Conservation (phyloP, 176 grass and related monocot species). For the Ensete glaucum region DNA sequence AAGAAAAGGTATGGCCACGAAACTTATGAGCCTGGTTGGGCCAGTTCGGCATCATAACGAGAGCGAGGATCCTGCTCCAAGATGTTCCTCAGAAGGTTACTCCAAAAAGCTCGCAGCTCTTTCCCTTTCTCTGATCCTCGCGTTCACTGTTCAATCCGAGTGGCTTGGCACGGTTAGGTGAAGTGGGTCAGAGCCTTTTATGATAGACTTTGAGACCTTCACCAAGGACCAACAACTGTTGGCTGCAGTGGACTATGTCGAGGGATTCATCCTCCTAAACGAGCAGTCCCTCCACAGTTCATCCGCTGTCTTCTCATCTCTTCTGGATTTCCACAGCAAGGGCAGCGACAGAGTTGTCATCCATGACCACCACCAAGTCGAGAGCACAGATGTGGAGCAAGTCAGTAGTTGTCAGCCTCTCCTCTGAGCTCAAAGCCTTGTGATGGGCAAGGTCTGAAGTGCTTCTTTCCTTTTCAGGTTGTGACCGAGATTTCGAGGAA, state of each 20-base stretch:
- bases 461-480: constrained; percentile 26
- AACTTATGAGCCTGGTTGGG: constrained; percentile 22
- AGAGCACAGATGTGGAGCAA: constrained; percentile 35
- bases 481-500: constrained; percentile 36
- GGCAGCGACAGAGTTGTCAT: constrained; percentile 42
- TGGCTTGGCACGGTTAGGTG: no score
- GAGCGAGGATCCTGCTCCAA: constrained; percentile 73
- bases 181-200: constrained; percentile 83
- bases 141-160: no score
- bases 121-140: no score
- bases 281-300: constrained; percentile 67
- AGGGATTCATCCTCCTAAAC: constrained; percentile 92
- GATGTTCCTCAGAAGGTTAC: constrained; percentile 70
- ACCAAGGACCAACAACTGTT: constrained; percentile 75
- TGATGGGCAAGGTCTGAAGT: no score
- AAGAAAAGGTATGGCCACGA: background rate
- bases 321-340: constrained; percentile 49
- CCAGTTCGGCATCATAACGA: constrained; percentile 92
- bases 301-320: constrained; percentile 59
- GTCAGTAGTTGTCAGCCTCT: no score
- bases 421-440: no score
- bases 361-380: constrained; percentile 31
- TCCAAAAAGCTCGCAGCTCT: background rate
- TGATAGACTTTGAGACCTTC: constrained; percentile 68
- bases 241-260: constrained; percentile 70